Conservation (phyloP, 305 asterid species). For the Euphrasia arctica region DNA sequence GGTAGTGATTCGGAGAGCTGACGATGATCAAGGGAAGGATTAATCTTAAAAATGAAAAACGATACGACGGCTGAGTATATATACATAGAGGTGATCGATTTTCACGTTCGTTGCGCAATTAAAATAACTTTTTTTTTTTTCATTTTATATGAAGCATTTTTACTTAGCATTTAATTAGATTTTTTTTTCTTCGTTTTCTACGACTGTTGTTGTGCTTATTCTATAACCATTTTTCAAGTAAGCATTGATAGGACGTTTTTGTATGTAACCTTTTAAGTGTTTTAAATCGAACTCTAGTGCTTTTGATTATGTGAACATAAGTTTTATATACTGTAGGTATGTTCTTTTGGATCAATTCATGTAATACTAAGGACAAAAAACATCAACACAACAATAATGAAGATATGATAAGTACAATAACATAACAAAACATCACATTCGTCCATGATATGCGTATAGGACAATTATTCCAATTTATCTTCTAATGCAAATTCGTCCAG, state of each 20-base stretch:
- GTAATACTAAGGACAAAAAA: too few relatives aligned
- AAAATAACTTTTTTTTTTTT: neutral
- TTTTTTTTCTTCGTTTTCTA: neutral
- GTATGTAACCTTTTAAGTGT: too few relatives aligned
- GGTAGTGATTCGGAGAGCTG: slow-evolving; percentile 20
- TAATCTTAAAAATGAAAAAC: neutral
- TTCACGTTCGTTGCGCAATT: neutral
- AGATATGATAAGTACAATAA: too few relatives aligned
- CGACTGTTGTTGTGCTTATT: neutral
- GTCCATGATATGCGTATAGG: too few relatives aligned
- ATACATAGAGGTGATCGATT: neutral
- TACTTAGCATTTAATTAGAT: neutral
- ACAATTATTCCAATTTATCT: too few relatives aligned
- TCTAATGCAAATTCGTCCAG: too few relatives aligned
- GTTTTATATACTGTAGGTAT: neutral
- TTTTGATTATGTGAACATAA: neutral
- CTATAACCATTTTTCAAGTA: neutral
- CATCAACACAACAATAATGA: too few relatives aligned
- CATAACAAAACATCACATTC: too few relatives aligned
- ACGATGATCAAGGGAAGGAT: neutral
- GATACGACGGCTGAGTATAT: neutral
- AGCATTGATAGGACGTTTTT: neutral
- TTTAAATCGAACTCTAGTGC: neutral
- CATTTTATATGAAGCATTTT: neutral
- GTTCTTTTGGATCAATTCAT: neutral